Conservation (phyloP, 2,329 filamentous ascomycete species). For the Sporothrix globosa region DNA sequence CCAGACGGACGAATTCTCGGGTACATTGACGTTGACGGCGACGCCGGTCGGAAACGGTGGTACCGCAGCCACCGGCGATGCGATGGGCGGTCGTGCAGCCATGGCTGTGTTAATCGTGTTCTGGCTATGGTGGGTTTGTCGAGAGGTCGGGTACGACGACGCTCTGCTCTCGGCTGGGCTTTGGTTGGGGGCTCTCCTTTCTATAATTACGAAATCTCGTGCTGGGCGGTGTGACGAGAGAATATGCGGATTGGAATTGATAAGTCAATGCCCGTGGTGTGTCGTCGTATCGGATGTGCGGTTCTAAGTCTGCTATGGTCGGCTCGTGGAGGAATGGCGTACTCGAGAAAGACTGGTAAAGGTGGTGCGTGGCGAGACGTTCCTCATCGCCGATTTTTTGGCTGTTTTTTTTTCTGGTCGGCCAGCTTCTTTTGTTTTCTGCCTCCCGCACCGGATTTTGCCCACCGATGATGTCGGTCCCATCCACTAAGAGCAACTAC, state of each 20-base stretch:
- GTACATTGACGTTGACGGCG: slow-evolving; percentile 51
- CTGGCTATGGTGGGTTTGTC: background rate
- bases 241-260: slow-evolving; percentile 8
- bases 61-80: slow-evolving; percentile 43
- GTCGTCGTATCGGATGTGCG: background rate
- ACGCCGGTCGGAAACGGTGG: slow-evolving; percentile 38
- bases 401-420: slow-evolving; percentile 1
- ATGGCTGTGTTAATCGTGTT: slow-evolving; percentile 39
- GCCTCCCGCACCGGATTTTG: slow-evolving; percentile 30
- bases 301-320: slow-evolving; percentile 10
- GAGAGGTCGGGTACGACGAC: background rate
- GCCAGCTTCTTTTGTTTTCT: slow-evolving; percentile 23
- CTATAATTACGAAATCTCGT: background rate
- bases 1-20: slow-evolving; percentile 73
- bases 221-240: slow-evolving; percentile 19
- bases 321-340: background rate
- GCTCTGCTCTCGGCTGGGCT: background rate
- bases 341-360: background rate
- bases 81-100: slow-evolving; percentile 46
- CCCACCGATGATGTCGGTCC: slow-evolving; percentile 37
- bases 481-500: slow-evolving; percentile 31
- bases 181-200: background rate
- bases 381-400: background rate
- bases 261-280: slow-evolving; percentile 14
- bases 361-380: slow-evolving; percentile 16